These are phyloP conservation scores for Fraxinus floribunda DNA, from an alignment of 305 asterid genomes.

Conservation along the genomic window DNA sequence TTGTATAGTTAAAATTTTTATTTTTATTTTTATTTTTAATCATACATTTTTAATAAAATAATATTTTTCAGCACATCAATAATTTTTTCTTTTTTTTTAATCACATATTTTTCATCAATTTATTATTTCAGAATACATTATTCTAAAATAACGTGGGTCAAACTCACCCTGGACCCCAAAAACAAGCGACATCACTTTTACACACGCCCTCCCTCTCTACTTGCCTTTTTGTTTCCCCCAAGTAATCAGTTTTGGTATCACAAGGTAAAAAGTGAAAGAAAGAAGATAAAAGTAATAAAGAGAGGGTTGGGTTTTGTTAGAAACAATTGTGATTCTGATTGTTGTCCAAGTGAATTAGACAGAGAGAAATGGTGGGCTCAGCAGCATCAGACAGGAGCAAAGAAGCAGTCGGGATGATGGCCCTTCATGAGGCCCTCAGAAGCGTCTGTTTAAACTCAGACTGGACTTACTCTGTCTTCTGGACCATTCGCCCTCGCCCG, in stretches of 20 bases:
- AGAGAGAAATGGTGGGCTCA: conserved; percentile 85
- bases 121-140: too few species aligned
- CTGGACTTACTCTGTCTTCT: conserved; percentile 99
- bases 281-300: not conserved
- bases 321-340: conserved; percentile 3
- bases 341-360: conserved; percentile 2
- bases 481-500: conserved; percentile 99
- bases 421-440: conserved; percentile 99
- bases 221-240: not conserved
- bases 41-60: too few species aligned
- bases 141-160: too few species aligned
- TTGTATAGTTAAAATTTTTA: too few species aligned
- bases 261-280: conserved; percentile 9
- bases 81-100: too few species aligned
- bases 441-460: conserved; percentile 91
- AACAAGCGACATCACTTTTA: not conserved
- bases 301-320: not conserved
- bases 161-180: not conserved
- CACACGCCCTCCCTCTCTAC: not conserved
- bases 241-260: conserved; percentile 23
- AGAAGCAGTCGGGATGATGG: conserved; percentile 99
- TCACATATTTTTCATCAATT: too few species aligned
- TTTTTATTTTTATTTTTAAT: too few species aligned
- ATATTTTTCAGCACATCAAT: too few species aligned
- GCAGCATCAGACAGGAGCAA: conserved; percentile 91